These are phyloP conservation scores for Salvia splendens DNA, from an alignment of 257 asterid species.

Conservation along the genomic window DNA sequence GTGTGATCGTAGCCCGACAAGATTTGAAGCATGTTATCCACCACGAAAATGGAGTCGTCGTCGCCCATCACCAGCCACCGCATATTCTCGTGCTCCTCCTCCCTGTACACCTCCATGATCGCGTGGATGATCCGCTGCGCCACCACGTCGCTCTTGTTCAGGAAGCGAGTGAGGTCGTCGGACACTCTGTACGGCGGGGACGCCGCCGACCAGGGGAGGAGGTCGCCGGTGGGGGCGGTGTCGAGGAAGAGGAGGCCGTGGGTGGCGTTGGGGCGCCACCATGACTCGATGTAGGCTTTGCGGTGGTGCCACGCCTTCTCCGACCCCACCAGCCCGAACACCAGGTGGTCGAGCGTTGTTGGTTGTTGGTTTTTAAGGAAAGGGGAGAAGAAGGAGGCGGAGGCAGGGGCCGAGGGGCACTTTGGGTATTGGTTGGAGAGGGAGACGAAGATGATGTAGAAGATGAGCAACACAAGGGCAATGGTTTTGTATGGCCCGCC, in stretches of 20 bases:
- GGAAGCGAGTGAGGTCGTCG: constrained; percentile 34
- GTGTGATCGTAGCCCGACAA: constrained; percentile 48
- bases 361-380: constrained; percentile 2
- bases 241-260: constrained; percentile 48
- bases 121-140: constrained; percentile 49
- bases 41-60: constrained; percentile 54
- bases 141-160: constrained; percentile 29
- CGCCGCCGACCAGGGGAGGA: constrained; percentile 51
- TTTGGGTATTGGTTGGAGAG: constrained; percentile 39
- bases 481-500: constrained; percentile 38
- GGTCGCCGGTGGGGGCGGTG: constrained; percentile 31
- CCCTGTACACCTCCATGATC: constrained; percentile 42
- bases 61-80: constrained; percentile 75
- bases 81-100: constrained; percentile 38
- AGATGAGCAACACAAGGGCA: constrained; percentile 30
- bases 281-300: constrained; percentile 46
- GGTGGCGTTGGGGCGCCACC: constrained; percentile 53
- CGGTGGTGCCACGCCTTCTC: constrained; percentile 45
- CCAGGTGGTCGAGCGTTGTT: constrained; percentile 45
- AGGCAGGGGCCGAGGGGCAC: constrained; percentile 39
- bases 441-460: constrained; percentile 31
- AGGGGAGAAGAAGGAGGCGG: constrained; percentile 33
- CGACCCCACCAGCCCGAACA: constrained; percentile 53
- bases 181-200: constrained; percentile 50
- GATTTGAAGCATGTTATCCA: constrained; percentile 47